phyloP scores from a whole-genome alignment of 148 eudicot species.

The Chenopodium album region DNA sequence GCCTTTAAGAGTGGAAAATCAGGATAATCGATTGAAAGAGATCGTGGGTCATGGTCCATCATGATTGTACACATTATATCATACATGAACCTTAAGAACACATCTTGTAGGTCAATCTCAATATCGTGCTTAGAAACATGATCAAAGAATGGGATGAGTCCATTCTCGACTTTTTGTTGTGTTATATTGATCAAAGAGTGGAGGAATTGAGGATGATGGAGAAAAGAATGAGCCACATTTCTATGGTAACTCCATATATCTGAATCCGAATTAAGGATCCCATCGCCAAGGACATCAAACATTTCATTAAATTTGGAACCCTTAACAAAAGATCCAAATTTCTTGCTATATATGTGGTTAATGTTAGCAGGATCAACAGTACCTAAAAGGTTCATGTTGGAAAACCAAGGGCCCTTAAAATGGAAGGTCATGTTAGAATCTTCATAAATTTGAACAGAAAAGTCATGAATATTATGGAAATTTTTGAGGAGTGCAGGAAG shows the following conservation, averaged over 20 bases:
- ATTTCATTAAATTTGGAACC: slow-evolving; percentile 40
- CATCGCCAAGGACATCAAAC: slow-evolving; percentile 51
- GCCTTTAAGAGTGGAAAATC: slow-evolving; percentile 40
- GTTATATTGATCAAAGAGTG: slow-evolving; percentile 18
- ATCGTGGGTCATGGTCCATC: slow-evolving; percentile 43
- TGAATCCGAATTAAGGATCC: slow-evolving; percentile 46
- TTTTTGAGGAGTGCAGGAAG: slow-evolving; percentile 34
- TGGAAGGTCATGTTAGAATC: slow-evolving; percentile 26
- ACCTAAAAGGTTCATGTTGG: slow-evolving; percentile 39
- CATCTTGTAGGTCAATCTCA: slow-evolving; percentile 50
- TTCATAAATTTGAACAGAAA: neutral
- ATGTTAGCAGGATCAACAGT: slow-evolving; percentile 44
- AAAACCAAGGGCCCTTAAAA: slow-evolving; percentile 54
- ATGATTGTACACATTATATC: slow-evolving; percentile 42
- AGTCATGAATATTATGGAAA: slow-evolving; percentile 28
- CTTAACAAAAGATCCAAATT: slow-evolving; percentile 46
- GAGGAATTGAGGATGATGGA: slow-evolving; percentile 32
- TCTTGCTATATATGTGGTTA: slow-evolving; percentile 47
- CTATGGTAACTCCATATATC: slow-evolving; percentile 36
- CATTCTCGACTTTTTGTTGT: slow-evolving; percentile 27
- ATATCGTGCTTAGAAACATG: slow-evolving; percentile 14
- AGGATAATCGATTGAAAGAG: slow-evolving; percentile 32
- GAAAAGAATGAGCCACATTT: slow-evolving; percentile 25
- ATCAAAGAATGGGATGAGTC: slow-evolving; percentile 40
- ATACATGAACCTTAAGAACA: slow-evolving; percentile 44